Percentiles rank a stretch among this genome's conserved stretches.
phyloP scores from a whole-genome alignment of 1,139 yeast species.

The Casaregolazyma suthepensis region DNA sequence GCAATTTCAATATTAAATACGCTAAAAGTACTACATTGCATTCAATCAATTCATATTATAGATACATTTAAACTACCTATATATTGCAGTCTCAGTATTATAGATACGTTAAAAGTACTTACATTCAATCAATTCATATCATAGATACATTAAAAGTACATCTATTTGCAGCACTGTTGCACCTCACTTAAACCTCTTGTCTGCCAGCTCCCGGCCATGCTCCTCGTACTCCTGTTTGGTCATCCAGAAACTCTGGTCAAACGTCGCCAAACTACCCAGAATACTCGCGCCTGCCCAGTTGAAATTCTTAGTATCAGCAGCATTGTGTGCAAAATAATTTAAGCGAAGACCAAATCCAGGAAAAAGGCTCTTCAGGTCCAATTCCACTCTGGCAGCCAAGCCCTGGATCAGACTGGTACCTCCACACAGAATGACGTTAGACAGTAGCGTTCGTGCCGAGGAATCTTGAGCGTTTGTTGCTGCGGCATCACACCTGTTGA shows the following conservation, averaged over 20 bases:
- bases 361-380: conserved; percentile 62
- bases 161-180: neutral
- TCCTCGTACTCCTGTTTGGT: conserved; percentile 87
- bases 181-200: conserved; percentile 35
- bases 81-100: neutral
- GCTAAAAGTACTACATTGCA: too few relatives aligned
- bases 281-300: conserved; percentile 97
- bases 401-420: conserved; percentile 82
- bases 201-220: conserved; percentile 69
- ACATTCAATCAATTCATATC: neutral
- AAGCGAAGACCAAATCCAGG: conserved; percentile 59
- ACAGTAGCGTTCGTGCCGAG: conserved; percentile 46
- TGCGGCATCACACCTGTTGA: conserved; percentile 36
- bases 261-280: conserved; percentile 84
- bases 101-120: neutral
- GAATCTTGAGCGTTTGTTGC: conserved; percentile 44
- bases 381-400: conserved; percentile 67
- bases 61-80: too few relatives aligned
- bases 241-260: conserved; percentile 88
- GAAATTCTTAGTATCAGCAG: conserved; percentile 73
- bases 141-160: conserved; percentile 2
- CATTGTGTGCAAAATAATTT: conserved; percentile 65
- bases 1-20: too few relatives aligned
- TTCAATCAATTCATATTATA: too few relatives aligned
- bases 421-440: conserved; percentile 85